These are phyloP conservation scores for Bryoerythrophyllum caledonicum DNA, from an alignment of 225 moss, liverwort and hornwort species.

Conservation along the genomic window DNA sequence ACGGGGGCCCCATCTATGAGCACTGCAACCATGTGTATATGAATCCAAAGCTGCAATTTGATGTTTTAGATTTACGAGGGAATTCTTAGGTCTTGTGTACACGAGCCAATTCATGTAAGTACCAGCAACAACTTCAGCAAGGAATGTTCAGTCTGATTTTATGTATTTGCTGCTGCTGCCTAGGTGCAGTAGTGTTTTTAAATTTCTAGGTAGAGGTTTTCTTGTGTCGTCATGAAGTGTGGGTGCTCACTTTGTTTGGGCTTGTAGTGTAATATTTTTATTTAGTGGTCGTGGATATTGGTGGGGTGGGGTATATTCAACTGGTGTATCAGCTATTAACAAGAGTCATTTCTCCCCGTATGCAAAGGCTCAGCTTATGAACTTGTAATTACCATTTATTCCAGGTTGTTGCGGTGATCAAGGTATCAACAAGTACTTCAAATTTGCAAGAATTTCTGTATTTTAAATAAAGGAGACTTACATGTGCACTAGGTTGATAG, in stretches of 20 bases:
- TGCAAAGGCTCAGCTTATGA: conserved; percentile 32
- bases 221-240: conserved; percentile 29
- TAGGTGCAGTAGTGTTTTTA: conserved; percentile 34
- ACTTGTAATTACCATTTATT: conserved; percentile 40
- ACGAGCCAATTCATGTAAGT: conserved; percentile 39
- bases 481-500: background rate
- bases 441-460: no score
- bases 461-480: no score
- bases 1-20: conserved; percentile 90
- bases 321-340: conserved; percentile 25
- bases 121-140: conserved; percentile 32
- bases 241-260: no score
- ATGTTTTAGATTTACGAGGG: conserved; percentile 89
- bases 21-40: conserved; percentile 94
- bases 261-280: no score
- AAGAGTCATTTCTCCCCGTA: conserved; percentile 33
- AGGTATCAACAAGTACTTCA: background rate
- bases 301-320: conserved; percentile 26
- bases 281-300: no score
- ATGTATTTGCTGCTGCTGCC: conserved; percentile 40
- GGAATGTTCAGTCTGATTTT: conserved; percentile 28
- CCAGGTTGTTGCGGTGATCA: conserved; percentile 26
- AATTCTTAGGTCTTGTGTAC: conserved; percentile 31
- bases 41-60: conserved; percentile 81
- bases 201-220: conserved; percentile 38